Evolutionary conservation across 164 flowering plant species (phyloP).

Genomic region (Magnolia officinalis): DNA sequence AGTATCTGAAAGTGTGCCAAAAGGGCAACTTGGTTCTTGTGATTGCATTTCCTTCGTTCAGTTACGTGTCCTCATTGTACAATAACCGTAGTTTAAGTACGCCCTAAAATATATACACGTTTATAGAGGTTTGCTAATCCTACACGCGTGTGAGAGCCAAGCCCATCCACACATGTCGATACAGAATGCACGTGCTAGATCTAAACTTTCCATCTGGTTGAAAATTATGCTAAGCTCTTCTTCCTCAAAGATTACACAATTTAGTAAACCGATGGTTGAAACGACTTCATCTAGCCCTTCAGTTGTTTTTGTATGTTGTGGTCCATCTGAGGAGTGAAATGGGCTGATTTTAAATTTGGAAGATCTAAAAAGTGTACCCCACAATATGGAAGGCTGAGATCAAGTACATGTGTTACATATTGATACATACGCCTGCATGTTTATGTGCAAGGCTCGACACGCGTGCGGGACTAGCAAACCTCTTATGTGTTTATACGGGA

Average conservation of each 20-base stretch:
- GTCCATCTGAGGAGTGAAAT: neutral
- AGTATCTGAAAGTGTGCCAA: slow-evolving; percentile 19
- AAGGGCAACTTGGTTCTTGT: slow-evolving; percentile 9
- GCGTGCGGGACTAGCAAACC: neutral
- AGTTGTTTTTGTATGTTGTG: neutral
- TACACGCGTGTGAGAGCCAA: no score
- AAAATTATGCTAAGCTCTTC: no score
- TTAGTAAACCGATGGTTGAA: neutral
- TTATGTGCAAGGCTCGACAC: neutral
- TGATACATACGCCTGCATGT: neutral
- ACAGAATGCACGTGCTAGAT: no score
- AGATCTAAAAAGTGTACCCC: no score
- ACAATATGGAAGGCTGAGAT: neutral
- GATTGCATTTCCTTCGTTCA: neutral
- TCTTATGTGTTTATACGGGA: slow-evolving; percentile 19
- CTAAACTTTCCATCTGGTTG: no score
- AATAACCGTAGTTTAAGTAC: no score
- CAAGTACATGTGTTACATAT: neutral
- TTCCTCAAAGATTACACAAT: neutral
- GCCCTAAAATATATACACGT: no score
- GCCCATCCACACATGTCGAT: no score
- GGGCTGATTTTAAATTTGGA: neutral
- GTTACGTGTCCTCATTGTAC: neutral
- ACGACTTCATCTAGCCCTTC: neutral
- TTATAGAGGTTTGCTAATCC: no score